Evolutionary conservation across 2,329 filamentous ascomycete species (phyloP).

Genomic region (Herpotrichia juniperi): DNA sequence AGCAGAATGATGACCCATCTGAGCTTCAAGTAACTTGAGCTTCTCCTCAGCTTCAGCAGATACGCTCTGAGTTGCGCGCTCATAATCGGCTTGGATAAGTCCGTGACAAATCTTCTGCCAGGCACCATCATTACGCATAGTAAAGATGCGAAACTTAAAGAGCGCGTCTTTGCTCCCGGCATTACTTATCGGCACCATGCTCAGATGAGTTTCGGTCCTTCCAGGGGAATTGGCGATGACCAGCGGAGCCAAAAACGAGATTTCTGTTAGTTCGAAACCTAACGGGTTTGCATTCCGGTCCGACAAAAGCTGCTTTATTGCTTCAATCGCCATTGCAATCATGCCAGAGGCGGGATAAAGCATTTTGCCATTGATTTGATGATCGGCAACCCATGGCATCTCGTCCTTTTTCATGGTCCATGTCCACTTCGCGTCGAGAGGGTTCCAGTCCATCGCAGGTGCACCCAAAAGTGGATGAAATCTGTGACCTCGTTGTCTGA

Average conservation of each 20-base stretch:
- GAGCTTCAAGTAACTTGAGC: neutral
- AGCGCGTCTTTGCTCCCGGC: neutral
- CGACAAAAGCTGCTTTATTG: conserved; percentile 5
- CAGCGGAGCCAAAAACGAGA: neutral
- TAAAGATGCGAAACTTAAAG: neutral
- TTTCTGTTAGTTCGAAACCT: neutral
- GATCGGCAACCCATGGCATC: conserved; percentile 19
- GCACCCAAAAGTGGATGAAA: neutral
- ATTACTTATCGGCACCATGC: neutral
- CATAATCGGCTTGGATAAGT: neutral
- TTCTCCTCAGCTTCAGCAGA: neutral
- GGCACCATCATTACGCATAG: too few species aligned
- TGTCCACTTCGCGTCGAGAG: conserved; percentile 11
- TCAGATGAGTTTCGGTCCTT: neutral
- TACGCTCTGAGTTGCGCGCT: neutral
- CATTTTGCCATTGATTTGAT: conserved; percentile 29
- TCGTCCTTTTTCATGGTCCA: conserved; percentile 11
- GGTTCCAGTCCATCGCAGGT: neutral
- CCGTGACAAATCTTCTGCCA: neutral
- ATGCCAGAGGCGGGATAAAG: conserved; percentile 55
- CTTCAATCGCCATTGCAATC: conserved; percentile 46
- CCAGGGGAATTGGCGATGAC: neutral
- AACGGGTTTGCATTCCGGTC: neutral
- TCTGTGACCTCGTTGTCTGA: neutral
- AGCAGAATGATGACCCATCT: too few species aligned